These are phyloP conservation scores for Carnegiea gigantea DNA, from an alignment of 179 eudicot species.

Conservation along the genomic window DNA sequence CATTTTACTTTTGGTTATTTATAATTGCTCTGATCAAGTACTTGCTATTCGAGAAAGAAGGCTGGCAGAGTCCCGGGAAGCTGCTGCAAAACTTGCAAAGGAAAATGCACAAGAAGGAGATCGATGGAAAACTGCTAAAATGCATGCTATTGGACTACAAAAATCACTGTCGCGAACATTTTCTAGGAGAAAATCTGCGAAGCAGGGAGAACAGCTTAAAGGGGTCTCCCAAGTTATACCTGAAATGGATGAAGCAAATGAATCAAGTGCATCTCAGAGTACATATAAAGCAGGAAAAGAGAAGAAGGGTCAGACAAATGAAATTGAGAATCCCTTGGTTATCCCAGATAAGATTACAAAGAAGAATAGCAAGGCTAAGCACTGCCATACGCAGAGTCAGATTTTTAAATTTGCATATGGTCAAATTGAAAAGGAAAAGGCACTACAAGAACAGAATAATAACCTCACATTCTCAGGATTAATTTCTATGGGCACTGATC, in stretches of 20 bases:
- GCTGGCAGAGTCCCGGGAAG: slow-evolving; percentile 75
- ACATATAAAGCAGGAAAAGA: slow-evolving; percentile 26
- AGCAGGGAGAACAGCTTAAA: slow-evolving; percentile 34
- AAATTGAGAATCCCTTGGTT: slow-evolving; percentile 63
- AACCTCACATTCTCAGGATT: slow-evolving; percentile 75
- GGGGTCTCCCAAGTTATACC: slow-evolving; percentile 35
- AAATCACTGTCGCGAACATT: slow-evolving; percentile 61
- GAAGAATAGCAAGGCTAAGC: slow-evolving; percentile 49
- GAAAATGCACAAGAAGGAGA: slow-evolving; percentile 63
- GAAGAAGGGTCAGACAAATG: slow-evolving; percentile 35
- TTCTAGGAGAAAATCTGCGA: slow-evolving; percentile 54
- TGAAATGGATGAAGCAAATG: slow-evolving; percentile 35
- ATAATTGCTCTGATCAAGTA: slow-evolving; percentile 81
- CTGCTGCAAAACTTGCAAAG: slow-evolving; percentile 69
- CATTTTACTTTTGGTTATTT: slow-evolving; percentile 61
- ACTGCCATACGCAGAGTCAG: slow-evolving; percentile 66
- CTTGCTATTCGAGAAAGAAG: slow-evolving; percentile 54
- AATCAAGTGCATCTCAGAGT: slow-evolving; percentile 12
- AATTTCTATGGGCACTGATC: slow-evolving; percentile 58
- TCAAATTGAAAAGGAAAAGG: slow-evolving; percentile 86
- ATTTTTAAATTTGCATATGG: slow-evolving; percentile 83
- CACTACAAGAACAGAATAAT: slow-evolving; percentile 62
- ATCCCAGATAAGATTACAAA: slow-evolving; percentile 59
- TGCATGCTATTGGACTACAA: slow-evolving; percentile 54
- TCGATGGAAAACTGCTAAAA: slow-evolving; percentile 62